Conservation (phyloP, 148 eudicot genomes). For the Chenopodium suecicum region DNA sequence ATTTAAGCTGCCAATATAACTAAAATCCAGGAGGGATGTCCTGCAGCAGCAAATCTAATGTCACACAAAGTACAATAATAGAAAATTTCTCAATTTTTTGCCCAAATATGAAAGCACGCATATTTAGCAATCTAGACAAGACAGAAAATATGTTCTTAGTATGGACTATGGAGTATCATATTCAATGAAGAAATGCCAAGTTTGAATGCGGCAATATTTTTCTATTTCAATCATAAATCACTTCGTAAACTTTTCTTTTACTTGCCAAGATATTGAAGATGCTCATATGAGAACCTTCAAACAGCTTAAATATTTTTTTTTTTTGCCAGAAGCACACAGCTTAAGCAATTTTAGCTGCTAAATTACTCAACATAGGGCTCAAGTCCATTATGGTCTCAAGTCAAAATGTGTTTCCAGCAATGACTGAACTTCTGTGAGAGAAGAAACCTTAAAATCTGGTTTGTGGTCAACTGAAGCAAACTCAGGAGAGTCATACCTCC, state of each 20-base stretch:
- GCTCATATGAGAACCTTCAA: neutral
- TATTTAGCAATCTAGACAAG: neutral
- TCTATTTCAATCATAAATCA: neutral
- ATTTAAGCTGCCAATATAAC: neutral
- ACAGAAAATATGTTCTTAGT: neutral
- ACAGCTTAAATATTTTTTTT: neutral
- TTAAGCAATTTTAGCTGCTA: neutral
- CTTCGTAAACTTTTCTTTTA: neutral
- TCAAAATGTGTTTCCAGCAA: conserved; percentile 64
- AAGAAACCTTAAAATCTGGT: conserved; percentile 81
- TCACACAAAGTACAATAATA: neutral
- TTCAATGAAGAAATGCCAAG: neutral
- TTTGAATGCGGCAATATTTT: neutral
- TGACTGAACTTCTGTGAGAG: conserved; percentile 62
- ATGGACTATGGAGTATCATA: neutral
- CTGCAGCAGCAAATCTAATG: neutral
- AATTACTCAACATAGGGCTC: conserved; percentile 1
- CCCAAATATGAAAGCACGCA: neutral
- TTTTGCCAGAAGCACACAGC: neutral
- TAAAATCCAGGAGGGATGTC: neutral
- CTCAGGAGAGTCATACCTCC: conserved; percentile 73
- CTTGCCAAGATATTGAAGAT: neutral
- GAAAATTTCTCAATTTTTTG: neutral
- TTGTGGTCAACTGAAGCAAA: conserved; percentile 52
- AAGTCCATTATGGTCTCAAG: conserved; percentile 43